phyloP scores from a whole-genome alignment of 495 filamentous ascomycete species.

The Podospora conica region DNA sequence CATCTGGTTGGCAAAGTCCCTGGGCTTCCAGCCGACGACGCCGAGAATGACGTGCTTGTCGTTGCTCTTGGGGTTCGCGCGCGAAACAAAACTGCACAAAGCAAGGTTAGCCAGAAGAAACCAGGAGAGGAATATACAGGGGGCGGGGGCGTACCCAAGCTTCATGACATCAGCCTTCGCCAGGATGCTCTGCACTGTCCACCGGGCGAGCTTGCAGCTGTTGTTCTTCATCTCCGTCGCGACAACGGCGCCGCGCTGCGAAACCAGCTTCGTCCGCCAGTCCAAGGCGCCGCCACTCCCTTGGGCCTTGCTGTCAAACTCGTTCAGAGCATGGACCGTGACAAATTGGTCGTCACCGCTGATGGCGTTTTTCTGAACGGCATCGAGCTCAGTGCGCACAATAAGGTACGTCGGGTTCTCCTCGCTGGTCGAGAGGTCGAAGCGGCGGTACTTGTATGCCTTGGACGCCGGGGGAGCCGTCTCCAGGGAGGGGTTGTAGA shows the following conservation, averaged over 20 bases:
- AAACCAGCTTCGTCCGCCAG: conserved; percentile 89
- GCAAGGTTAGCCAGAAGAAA: conserved; percentile 22
- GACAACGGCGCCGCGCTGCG: conserved; percentile 90
- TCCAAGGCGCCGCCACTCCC: conserved; percentile 89
- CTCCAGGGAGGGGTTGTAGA: conserved; percentile 92
- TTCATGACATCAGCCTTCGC: conserved; percentile 97
- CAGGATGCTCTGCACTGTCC: conserved; percentile 93
- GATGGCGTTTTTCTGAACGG: conserved; percentile 86
- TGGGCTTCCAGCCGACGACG: conserved; percentile 93
- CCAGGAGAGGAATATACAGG: neutral
- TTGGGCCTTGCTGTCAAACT: conserved; percentile 96
- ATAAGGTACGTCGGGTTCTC: conserved; percentile 89
- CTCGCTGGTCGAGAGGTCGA: conserved; percentile 87
- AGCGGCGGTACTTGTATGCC: conserved; percentile 95
- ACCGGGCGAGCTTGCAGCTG: conserved; percentile 91
- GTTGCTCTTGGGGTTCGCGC: conserved; percentile 80
- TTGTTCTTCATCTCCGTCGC: conserved; percentile 99
- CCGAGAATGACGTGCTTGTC: conserved; percentile 91
- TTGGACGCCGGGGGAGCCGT: conserved; percentile 89
- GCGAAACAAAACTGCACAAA: conserved; percentile 76
- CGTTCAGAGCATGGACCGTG: conserved; percentile 92
- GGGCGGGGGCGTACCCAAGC: conserved; percentile 60
- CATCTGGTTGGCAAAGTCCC: conserved; percentile 96
- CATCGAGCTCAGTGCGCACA: conserved; percentile 94
- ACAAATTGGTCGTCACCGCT: conserved; percentile 83